Conservation (phyloP, 495 filamentous ascomycete genomes). For the Aspergillus baeticus region DNA sequence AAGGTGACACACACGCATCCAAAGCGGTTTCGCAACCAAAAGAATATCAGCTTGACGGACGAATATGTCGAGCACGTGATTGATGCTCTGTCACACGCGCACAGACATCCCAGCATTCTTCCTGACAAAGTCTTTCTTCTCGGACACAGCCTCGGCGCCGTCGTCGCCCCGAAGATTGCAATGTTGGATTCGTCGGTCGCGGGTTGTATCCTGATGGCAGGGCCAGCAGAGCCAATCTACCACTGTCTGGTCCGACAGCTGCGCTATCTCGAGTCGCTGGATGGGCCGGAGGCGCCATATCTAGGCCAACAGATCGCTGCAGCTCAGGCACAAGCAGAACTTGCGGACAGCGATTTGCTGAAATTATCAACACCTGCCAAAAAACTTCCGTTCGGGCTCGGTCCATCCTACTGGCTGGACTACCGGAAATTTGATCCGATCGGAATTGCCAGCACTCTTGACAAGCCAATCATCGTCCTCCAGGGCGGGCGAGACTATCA, state of each 20-base stretch:
- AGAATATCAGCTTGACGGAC: conserved; percentile 10
- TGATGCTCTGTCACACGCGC: conserved; percentile 9
- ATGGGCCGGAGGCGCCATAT: conserved; percentile 1
- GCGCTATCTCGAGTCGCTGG: conserved; percentile 9
- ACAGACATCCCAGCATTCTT: conserved; percentile 2
- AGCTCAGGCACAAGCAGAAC: too few species aligned
- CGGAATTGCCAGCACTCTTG: background rate
- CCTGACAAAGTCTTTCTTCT: conserved; percentile 8
- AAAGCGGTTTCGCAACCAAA: background rate
- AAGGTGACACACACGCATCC: conserved; percentile 9
- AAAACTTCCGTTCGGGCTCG: background rate
- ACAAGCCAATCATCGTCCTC: conserved; percentile 8
- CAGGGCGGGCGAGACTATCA: conserved; percentile 19
- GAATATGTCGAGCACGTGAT: conserved; percentile 11
- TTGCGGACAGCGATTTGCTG: too few species aligned
- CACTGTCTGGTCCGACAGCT: conserved; percentile 11
- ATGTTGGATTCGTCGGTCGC: conserved; percentile 2
- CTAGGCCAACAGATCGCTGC: background rate
- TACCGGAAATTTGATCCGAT: conserved; percentile 5
- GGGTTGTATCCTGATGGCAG: conserved; percentile 16
- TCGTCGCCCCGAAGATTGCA: conserved; percentile 2
- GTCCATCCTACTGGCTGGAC: background rate
- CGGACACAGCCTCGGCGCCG: conserved; percentile 15
- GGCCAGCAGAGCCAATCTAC: conserved; percentile 13
- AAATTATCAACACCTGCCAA: too few species aligned